phyloP scores from a whole-genome alignment of 2,329 filamentous ascomycete genomes.

The Aspergillaceae sp. region DNA sequence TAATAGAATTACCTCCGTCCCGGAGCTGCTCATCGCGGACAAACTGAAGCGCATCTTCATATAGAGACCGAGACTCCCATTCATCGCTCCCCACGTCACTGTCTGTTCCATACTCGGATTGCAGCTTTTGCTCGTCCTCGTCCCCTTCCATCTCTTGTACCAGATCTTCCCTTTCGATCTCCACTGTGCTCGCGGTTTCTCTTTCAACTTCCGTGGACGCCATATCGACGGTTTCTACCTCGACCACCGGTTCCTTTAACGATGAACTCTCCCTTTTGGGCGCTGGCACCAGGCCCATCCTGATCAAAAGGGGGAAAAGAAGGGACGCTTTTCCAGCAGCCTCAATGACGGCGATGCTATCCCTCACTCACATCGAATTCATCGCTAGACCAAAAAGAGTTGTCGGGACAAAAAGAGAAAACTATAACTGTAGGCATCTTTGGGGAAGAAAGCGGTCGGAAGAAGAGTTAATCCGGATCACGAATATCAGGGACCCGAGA shows the following conservation, averaged over 20 bases:
- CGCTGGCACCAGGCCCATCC: slow-evolving; percentile 33
- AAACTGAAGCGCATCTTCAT: slow-evolving; percentile 54
- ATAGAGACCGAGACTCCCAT: slow-evolving; percentile 58
- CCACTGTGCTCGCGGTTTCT: slow-evolving; percentile 16
- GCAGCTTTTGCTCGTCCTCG: slow-evolving; percentile 23
- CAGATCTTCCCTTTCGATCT: slow-evolving; percentile 24
- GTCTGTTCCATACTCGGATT: slow-evolving; percentile 27
- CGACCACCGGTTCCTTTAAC: slow-evolving; percentile 28
- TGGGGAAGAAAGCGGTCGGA: slow-evolving; percentile 17
- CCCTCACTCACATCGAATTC: slow-evolving; percentile 23
- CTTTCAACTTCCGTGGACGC: slow-evolving; percentile 12
- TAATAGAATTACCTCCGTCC: slow-evolving; percentile 27
- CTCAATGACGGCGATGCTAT: slow-evolving; percentile 16
- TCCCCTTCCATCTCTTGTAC: slow-evolving; percentile 17
- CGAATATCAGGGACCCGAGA: slow-evolving; percentile 5
- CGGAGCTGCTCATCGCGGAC: slow-evolving; percentile 46
- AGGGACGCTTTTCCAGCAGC: slow-evolving; percentile 22
- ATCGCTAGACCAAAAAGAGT: slow-evolving; percentile 16
- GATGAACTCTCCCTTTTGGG: slow-evolving; percentile 23
- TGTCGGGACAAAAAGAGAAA: slow-evolving; percentile 15
- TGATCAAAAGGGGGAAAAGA: slow-evolving; percentile 17
- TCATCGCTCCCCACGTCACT: slow-evolving; percentile 31
- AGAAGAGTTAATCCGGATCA: slow-evolving; percentile 21
- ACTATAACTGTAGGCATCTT: slow-evolving; percentile 6
- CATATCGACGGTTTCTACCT: slow-evolving; percentile 28